A percentile compares a stretch with the other conserved stretches of the same genome.
Conservation (phyloP, 305 asterid species). For the Fraxinus xanthoxyloides region DNA sequence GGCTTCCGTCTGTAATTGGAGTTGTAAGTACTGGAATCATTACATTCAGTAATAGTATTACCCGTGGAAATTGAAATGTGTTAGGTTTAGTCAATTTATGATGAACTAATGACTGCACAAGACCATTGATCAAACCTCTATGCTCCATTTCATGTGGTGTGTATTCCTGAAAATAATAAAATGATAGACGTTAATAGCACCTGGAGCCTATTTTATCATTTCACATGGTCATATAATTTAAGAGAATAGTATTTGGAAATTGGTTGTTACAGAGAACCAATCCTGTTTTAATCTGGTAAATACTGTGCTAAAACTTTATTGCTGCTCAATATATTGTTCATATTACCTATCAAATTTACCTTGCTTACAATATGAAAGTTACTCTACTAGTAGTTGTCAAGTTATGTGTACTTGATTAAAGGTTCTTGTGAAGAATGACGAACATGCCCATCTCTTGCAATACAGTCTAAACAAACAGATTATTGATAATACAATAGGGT, state of each 20-base stretch:
- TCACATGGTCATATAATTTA: not conserved
- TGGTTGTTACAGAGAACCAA: not conserved
- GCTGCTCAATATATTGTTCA: not conserved
- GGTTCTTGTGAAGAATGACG: not conserved
- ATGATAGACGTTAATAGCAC: not conserved
- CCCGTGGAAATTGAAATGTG: not conserved
- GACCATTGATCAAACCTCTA: constrained; percentile 5
- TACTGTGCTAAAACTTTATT: not conserved
- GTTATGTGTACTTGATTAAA: not conserved
- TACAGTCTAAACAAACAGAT: not conserved
- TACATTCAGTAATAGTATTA: constrained; percentile 10
- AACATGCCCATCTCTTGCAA: not conserved
- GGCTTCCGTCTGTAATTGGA: constrained; percentile 98
- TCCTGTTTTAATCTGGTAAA: not conserved
- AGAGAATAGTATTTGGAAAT: not conserved
- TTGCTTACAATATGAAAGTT: not conserved
- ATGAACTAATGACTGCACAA: constrained; percentile 8
- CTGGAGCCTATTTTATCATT: not conserved
- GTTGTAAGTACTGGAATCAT: constrained; percentile 60
- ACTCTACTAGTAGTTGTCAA: not conserved
- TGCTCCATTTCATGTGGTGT: not conserved
- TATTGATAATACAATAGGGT: not conserved
- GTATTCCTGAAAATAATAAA: not conserved
- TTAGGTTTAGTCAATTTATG: constrained; percentile 5
- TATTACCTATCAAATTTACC: not conserved